Base-by-base conservation (phyloP, 192 early-diverging fungal genomes). In the Spizellomyces punctatus region DNA sequence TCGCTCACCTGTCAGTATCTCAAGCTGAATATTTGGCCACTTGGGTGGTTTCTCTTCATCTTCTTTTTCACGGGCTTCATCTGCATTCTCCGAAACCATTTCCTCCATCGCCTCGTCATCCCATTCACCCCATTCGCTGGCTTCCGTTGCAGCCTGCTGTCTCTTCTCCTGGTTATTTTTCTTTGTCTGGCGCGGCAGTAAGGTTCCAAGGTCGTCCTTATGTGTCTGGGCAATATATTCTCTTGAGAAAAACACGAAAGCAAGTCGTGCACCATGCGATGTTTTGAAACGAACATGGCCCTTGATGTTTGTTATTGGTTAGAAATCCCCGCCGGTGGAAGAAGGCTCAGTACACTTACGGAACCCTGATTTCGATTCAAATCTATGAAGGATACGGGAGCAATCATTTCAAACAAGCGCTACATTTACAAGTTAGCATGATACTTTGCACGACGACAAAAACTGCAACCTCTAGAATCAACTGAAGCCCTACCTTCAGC, bases 201-300 rank as follows among this genome's bases (percentile, higher is more conserved):
- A 47, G 5, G 79, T 73, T 6, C 79, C 79, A 12, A 44, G 22
- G 52, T 80, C 79, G 17, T 73, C 22, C 17, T 58, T 46, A 58
- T 80, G 70, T 6, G 43, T 57, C 47, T 81, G 79, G 21, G 67
- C 67, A 14, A 81, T 67, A 21, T 59, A 66, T 46, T 81, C 75
- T 12, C 58, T 6, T 1, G 22, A 55, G 45, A 81, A 75, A 45
- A 56, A 77, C 42, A 44, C n/a, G n/a, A 19, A 6, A 1, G 72
- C 72, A 6, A 71, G 63, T 16, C 49, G 14, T 12, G 75, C 75
- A 17, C 72, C 79, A 49, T 77, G 58, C 6, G 64, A 9, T 1
- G 66, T 77, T 61, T 79, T 79, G 50, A 79, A 79, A 9, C 78
- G 67, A 6, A 67, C 69, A 49, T 61, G 72, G 6, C 78, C 78